Evolutionary conservation across 2,329 filamentous ascomycete species (phyloP).

Genomic region (Sporothrix schenckii): DNA sequence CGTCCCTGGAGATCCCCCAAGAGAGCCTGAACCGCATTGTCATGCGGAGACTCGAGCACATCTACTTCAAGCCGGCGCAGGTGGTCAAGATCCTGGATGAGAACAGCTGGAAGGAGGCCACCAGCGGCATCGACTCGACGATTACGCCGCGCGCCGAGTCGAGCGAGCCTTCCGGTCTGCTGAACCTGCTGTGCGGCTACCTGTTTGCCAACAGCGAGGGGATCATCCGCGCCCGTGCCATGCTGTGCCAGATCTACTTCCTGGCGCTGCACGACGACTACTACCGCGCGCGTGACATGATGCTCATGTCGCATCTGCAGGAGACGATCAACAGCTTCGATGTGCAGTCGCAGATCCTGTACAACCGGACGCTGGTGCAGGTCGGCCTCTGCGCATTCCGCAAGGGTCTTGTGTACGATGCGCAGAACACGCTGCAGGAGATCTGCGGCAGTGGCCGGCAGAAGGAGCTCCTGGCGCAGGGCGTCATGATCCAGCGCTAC

Average conservation of each 20-base stretch:
- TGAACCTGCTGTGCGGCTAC: slow-evolving; percentile 90
- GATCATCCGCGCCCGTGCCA: slow-evolving; percentile 92
- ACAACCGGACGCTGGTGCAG: slow-evolving; percentile 97
- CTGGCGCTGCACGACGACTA: slow-evolving; percentile 96
- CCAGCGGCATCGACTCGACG: slow-evolving; percentile 68
- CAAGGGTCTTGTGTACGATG: slow-evolving; percentile 93
- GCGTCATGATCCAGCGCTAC: slow-evolving; percentile 97
- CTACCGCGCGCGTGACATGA: slow-evolving; percentile 97
- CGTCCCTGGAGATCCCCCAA: slow-evolving; percentile 72
- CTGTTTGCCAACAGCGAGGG: slow-evolving; percentile 93
- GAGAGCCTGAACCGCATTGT: slow-evolving; percentile 90
- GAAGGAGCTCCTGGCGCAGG: slow-evolving; percentile 96
- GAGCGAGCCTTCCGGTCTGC: slow-evolving; percentile 71
- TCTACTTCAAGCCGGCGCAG: slow-evolving; percentile 98
- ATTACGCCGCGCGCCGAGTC: slow-evolving; percentile 75
- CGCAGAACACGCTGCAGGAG: slow-evolving; percentile 95
- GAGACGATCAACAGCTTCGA: slow-evolving; percentile 97
- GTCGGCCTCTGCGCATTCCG: slow-evolving; percentile 98
- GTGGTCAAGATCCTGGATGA: slow-evolving; percentile 94
- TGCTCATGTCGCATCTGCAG: slow-evolving; percentile 98
- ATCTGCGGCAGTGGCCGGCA: slow-evolving; percentile 97
- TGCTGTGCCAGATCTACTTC: slow-evolving; percentile 99
- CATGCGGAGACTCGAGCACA: slow-evolving; percentile 91
- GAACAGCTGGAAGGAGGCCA: slow-evolving; percentile 84
- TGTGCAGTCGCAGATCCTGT: slow-evolving; percentile 94